phyloP scores from a whole-genome alignment of 306 rosid species.

The Corylus americana region DNA sequence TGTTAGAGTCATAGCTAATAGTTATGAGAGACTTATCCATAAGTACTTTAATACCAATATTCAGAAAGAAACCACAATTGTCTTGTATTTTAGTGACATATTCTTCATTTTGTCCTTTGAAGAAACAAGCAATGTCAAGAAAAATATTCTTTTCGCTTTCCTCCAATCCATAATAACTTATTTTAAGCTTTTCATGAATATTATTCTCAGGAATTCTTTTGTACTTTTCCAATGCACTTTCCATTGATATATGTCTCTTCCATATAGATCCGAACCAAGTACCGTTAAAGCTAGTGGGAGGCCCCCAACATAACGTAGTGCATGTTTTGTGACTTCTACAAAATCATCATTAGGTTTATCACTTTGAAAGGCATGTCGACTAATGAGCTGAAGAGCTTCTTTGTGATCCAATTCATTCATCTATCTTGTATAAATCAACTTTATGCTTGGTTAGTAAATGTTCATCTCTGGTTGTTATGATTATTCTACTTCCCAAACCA shows the following conservation, averaged over 20 bases:
- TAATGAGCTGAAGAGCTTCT: background rate
- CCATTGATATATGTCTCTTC: background rate
- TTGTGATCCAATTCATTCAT: background rate
- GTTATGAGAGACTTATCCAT: background rate
- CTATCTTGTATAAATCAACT: background rate
- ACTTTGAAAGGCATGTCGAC: background rate
- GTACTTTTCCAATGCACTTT: background rate
- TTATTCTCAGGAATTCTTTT: background rate
- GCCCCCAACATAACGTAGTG: background rate
- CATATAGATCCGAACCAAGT: background rate
- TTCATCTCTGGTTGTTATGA: too few relatives aligned
- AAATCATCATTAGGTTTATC: background rate
- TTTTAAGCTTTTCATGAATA: background rate
- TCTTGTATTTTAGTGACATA: background rate
- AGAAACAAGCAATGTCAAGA: background rate
- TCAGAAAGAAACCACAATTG: background rate
- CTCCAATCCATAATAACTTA: background rate
- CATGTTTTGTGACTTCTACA: background rate
- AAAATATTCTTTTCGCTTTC: background rate
- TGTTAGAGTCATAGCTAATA: background rate
- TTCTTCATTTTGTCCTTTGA: background rate
- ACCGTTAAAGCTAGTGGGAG: background rate
- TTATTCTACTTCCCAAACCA: too few relatives aligned
- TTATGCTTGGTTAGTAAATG: background rate
- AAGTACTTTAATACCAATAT: background rate